Percentiles rank a stretch among this genome's conserved stretches.
Conservation (phyloP, 2,329 filamentous ascomycete species). For the Aureobasidium melanogenum region DNA sequence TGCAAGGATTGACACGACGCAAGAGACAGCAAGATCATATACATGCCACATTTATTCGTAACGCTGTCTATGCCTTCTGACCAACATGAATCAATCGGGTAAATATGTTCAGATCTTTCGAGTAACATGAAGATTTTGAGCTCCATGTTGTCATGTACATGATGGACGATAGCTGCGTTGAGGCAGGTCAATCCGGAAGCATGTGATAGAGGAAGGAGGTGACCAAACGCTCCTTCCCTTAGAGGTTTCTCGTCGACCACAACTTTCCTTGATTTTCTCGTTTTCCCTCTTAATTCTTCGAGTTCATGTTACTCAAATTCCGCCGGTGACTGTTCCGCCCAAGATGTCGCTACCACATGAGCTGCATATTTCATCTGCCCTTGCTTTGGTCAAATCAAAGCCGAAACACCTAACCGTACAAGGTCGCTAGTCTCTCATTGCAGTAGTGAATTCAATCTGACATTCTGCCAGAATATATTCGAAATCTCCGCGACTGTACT, state of each 20-base stretch:
- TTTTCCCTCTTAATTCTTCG: background rate
- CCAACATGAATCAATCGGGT: no score
- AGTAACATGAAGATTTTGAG: no score
- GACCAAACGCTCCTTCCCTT: background rate
- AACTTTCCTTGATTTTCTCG: background rate
- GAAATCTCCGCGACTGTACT: constrained; percentile 21
- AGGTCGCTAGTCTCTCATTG: constrained; percentile 14
- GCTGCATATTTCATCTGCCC: constrained; percentile 19
- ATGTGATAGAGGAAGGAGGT: background rate
- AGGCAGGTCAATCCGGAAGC: background rate
- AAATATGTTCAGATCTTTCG: no score
- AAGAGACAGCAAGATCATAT: no score
- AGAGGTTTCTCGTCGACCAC: background rate
- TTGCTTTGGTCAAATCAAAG: constrained; percentile 28
- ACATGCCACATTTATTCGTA: no score
- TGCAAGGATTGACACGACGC: no score
- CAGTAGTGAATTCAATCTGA: background rate
- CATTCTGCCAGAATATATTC: constrained; percentile 16
- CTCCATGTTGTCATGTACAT: no score
- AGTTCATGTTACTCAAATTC: background rate
- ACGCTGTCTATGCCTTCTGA: no score
- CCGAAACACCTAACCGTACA: constrained; percentile 25
- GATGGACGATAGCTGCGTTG: no score
- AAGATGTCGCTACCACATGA: background rate
- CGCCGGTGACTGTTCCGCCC: background rate